Conservation (phyloP, 2,329 filamentous ascomycete genomes). For the Harringtonia aguacate region DNA sequence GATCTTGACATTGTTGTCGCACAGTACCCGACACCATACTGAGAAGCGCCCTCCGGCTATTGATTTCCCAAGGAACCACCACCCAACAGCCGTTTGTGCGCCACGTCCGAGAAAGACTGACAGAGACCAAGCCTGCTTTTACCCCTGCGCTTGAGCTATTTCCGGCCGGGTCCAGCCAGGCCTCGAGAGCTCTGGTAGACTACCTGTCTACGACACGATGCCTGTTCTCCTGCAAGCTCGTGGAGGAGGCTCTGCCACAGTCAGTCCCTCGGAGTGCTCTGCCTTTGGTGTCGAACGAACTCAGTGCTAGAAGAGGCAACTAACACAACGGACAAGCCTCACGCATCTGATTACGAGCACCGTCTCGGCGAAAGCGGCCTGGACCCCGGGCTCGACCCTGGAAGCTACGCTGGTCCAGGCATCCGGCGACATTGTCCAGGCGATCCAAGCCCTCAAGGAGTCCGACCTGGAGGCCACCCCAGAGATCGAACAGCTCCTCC, state of each 20-base stretch:
- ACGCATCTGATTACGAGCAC: slow-evolving; percentile 16
- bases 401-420: slow-evolving; percentile 15
- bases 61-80: slow-evolving; percentile 19
- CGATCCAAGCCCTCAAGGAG: slow-evolving; percentile 26
- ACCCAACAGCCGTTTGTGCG: slow-evolving; percentile 22
- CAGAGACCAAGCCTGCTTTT: slow-evolving; percentile 14
- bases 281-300: not conserved
- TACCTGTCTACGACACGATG: slow-evolving; percentile 23
- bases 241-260: slow-evolving; percentile 19
- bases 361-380: slow-evolving; percentile 10
- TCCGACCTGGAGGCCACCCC: slow-evolving; percentile 11
- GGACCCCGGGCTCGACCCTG: slow-evolving; percentile 14
- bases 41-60: slow-evolving; percentile 21
- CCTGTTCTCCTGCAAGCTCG: slow-evolving; percentile 24
- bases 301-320: not conserved
- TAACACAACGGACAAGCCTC: slow-evolving; percentile 8
- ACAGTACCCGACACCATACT: slow-evolving; percentile 21
- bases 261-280: slow-evolving; percentile 12
- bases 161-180: slow-evolving; percentile 3
- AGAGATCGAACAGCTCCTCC: slow-evolving; percentile 12
- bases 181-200: slow-evolving; percentile 13
- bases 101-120: slow-evolving; percentile 19
- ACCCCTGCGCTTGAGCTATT: slow-evolving; percentile 16
- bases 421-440: slow-evolving; percentile 25
- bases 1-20: too few relatives aligned